These are phyloP conservation scores for Lachnellula cervina DNA, from an alignment of 2,329 filamentous ascomycete species.

Conservation along the genomic window DNA sequence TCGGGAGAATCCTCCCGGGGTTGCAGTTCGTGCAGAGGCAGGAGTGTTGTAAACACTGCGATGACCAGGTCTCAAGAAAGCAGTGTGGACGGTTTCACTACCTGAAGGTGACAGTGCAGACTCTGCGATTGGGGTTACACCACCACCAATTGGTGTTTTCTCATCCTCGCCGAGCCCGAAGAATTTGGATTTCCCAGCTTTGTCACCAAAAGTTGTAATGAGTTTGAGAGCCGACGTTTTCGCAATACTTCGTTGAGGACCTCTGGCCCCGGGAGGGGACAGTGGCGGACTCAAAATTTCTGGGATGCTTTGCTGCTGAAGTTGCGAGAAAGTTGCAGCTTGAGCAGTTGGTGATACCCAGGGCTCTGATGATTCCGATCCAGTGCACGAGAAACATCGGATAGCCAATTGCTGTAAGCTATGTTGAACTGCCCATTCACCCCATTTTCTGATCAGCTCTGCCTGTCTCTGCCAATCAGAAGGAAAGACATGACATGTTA, in stretches of 20 bases:
- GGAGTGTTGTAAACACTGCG: slow-evolving; percentile 67
- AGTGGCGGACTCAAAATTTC: slow-evolving; percentile 64
- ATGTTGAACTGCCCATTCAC: slow-evolving; percentile 81
- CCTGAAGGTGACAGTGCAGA: slow-evolving; percentile 69
- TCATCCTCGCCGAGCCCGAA: slow-evolving; percentile 52
- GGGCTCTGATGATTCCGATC: slow-evolving; percentile 75
- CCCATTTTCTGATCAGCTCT: slow-evolving; percentile 88
- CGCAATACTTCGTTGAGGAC: slow-evolving; percentile 58
- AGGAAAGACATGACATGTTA: slow-evolving; percentile 79
- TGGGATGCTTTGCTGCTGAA: slow-evolving; percentile 54
- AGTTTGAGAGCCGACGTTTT: slow-evolving; percentile 84
- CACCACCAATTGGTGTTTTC: slow-evolving; percentile 70
- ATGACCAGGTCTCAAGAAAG: slow-evolving; percentile 62
- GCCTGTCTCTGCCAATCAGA: slow-evolving; percentile 87
- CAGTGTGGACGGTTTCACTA: slow-evolving; percentile 57
- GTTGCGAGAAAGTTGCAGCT: slow-evolving; percentile 50
- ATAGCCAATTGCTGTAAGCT: slow-evolving; percentile 88
- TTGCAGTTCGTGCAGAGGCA: slow-evolving; percentile 59
- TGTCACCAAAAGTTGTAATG: slow-evolving; percentile 79
- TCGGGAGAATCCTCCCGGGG: slow-evolving; percentile 55
- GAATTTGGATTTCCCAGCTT: slow-evolving; percentile 58
- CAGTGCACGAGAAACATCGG: slow-evolving; percentile 87
- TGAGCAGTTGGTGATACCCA: slow-evolving; percentile 83
- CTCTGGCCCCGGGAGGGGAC: slow-evolving; percentile 64
- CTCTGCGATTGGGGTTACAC: slow-evolving; percentile 83